Evolutionary conservation across 2,329 filamentous ascomycete genomes (phyloP).

Genomic region (Stenocarpella maydis): DNA sequence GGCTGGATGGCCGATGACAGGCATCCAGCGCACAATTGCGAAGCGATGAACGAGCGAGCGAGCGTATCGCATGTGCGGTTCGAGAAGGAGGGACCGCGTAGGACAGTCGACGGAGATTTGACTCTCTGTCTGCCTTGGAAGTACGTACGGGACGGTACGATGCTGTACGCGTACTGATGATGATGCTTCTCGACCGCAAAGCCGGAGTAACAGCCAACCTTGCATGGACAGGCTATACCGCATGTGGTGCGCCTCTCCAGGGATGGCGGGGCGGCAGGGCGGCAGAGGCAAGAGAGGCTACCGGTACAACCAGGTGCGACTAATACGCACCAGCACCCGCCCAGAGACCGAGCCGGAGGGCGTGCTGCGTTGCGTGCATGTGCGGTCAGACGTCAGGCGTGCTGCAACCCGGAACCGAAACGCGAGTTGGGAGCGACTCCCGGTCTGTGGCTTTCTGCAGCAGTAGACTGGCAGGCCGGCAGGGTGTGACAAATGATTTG

Average conservation of each 20-base stretch:
- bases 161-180: no score
- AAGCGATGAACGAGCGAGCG: constrained; percentile 3
- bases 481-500: background rate
- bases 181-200: constrained; percentile 12
- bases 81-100: background rate
- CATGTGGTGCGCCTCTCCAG: background rate
- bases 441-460: constrained; percentile 1
- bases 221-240: constrained; percentile 9
- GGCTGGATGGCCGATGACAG: constrained; percentile 27
- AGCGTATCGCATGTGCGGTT: background rate
- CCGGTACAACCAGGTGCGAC: background rate
- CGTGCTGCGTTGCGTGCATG: background rate
- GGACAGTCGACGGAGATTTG: constrained; percentile 3
- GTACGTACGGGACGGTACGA: no score
- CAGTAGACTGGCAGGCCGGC: no score
- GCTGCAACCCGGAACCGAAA: constrained; percentile 16
- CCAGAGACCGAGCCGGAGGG: background rate
- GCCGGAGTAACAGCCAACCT: constrained; percentile 23
- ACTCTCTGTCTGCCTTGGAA: constrained; percentile 1
- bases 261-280: background rate
- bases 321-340: background rate
- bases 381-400: constrained; percentile 26
- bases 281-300: background rate
- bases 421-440: background rate
- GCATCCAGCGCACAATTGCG: constrained; percentile 22